A percentile compares a stretch with the other conserved stretches of the same genome.
Evolutionary conservation across 768 basidiomycete species (phyloP).

Genomic region (Calvatia gigantea): DNA sequence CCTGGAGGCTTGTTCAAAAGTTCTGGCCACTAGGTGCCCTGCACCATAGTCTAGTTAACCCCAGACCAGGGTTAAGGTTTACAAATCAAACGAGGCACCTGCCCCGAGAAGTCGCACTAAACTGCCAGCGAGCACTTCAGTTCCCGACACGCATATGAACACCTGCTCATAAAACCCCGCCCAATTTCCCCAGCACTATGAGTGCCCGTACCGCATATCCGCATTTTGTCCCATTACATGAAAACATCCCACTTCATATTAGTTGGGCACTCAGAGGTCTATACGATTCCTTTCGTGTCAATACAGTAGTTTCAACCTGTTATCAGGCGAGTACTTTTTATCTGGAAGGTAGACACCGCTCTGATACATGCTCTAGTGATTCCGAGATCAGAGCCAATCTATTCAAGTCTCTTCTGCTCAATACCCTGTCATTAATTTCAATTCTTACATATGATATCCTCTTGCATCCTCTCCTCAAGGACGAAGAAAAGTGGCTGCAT

Average conservation of each 20-base stretch:
- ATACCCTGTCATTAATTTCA: conserved; percentile 64
- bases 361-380: conserved; percentile 44
- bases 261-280: conserved; percentile 58
- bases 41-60: conserved; percentile 16
- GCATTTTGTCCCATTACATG: conserved; percentile 58
- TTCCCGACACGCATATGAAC: conserved; percentile 2
- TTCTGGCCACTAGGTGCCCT: too few species aligned
- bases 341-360: background rate
- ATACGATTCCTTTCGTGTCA: conserved; percentile 72
- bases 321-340: conserved; percentile 43
- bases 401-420: conserved; percentile 72
- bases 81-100: background rate
- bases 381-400: conserved; percentile 71
- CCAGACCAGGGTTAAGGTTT: conserved; percentile 37
- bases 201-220: conserved; percentile 59
- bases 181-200: background rate
- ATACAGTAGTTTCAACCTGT: conserved; percentile 56
- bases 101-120: background rate
- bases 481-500: conserved; percentile 63
- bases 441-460: conserved; percentile 76
- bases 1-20: too few species aligned
- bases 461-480: conserved; percentile 62
- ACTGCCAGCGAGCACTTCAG: conserved; percentile 6
- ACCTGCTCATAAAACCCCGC: background rate
- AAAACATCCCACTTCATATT: conserved; percentile 58